Base-by-base conservation (phyloP, 1,139 yeast species). In the Suhomyces atakaporum region DNA sequence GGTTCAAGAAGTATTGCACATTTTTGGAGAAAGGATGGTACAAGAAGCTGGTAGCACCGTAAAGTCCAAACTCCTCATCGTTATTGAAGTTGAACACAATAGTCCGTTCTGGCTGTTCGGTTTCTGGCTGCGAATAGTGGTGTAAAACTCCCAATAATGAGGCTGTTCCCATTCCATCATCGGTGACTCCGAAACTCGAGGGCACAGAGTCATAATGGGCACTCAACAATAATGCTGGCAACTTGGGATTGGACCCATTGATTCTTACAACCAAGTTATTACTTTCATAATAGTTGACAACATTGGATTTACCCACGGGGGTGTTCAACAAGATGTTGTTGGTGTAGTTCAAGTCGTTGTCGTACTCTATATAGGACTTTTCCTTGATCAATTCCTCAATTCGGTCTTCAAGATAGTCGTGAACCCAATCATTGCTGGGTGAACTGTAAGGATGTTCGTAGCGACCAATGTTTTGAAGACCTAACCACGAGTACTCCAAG, bases 181-280 rank as follows among this genome's bases (percentile, higher is more conserved):
- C 97, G 5, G 97, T 89, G 4, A 94, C 80, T 19, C 97, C 97
- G 53, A 69, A 79, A 10, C 90, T 81, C 3, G 95, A 78, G 11
- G 96, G 95, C 3, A 89, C 97, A 7, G 94, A 81, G 62, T 90
- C 97, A 53, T 66, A 90, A 61, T 90, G 97, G 3, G 96, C 90
- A 47, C 95, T 84, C 4, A 90, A 55, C 32, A 90, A 63, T 3
- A 88, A 62, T 0, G 89, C 94, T 0, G 84, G 84, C 31, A 84
- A 62, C 0, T 63, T 48, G 0, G 73, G 59, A 39, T 81, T 64
- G 8, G 69, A 58, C 16, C 96, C 96, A 47, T 80, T 73, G 24
- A 89, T 61, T 51, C 83, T 79, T 3, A 82, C 96, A 37, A 86
- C 51, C 20, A 89, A 63, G 53, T 89, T 89, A 45, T 86, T 81